These are phyloP conservation scores for Cytospora schulzeri DNA, from an alignment of 2,329 filamentous ascomycete species.

Conservation along the genomic window DNA sequence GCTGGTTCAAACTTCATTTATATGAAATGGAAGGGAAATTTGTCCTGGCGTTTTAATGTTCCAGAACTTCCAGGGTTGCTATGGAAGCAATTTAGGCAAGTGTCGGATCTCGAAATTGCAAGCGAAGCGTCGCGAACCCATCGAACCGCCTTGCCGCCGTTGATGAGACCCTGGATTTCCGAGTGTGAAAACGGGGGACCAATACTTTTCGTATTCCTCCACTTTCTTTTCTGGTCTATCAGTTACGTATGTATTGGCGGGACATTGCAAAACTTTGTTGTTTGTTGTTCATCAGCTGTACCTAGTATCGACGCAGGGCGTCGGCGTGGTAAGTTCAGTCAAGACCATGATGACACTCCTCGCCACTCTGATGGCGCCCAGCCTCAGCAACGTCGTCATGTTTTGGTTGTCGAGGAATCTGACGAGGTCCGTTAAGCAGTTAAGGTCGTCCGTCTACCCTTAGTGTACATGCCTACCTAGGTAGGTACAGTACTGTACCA, in stretches of 20 bases:
- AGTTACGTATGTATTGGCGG: not conserved
- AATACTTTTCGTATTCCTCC: constrained; percentile 8
- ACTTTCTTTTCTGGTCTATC: not conserved
- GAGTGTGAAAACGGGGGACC: constrained; percentile 11
- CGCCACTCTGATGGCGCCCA: not conserved
- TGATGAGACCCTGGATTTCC: constrained; percentile 18
- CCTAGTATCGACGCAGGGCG: not conserved
- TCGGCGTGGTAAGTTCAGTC: not conserved
- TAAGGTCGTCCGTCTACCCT: not conserved
- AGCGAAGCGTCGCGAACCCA: constrained; percentile 5
- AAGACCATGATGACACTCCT: not conserved
- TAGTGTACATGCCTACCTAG: not conserved
- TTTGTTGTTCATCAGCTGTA: not conserved
- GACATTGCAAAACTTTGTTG: not conserved
- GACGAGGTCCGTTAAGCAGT: not conserved
- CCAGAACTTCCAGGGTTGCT: constrained; percentile 21
- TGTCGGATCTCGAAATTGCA: constrained; percentile 25
- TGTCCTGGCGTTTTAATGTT: constrained; percentile 12
- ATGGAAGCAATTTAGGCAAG: constrained; percentile 24
- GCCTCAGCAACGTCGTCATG: not conserved
- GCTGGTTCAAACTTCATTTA: not conserved
- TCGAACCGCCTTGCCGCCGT: constrained; percentile 15
- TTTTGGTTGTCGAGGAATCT: not conserved
- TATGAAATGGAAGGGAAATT: constrained; percentile 14
- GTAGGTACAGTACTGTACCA: not conserved